Percentiles rank a stretch among this genome's conserved stretches.
Evolutionary conservation across 2,329 filamentous ascomycete genomes (phyloP).

Genomic region (Dichotomopilus funicola): DNA sequence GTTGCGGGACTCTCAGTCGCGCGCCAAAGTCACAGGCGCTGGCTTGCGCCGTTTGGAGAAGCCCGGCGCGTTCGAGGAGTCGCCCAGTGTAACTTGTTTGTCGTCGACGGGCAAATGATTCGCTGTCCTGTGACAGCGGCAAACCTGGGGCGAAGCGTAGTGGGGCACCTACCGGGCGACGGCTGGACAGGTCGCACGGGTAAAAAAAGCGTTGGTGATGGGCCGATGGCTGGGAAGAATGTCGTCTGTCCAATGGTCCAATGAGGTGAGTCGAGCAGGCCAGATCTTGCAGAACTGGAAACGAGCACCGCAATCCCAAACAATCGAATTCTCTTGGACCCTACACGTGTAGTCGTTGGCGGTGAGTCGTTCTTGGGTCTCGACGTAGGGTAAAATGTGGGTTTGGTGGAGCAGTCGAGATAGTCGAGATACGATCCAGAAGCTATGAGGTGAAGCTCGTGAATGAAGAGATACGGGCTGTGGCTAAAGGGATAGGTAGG

Average conservation of each 20-base stretch:
- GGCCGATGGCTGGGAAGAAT: constrained; percentile 4
- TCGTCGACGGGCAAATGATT: constrained; percentile 20
- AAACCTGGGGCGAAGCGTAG: constrained; percentile 23
- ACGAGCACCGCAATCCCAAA: constrained; percentile 3
- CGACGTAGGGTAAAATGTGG: too few species aligned
- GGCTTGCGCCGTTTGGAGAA: constrained; percentile 9
- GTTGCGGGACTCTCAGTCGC: constrained; percentile 16
- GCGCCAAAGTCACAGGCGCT: constrained; percentile 20
- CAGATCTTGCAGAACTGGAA: constrained; percentile 6
- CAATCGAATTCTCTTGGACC: constrained; percentile 4
- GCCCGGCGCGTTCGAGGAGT: constrained; percentile 25
- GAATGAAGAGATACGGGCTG: too few species aligned
- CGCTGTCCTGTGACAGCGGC: constrained; percentile 25
- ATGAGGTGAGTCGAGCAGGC: neutral
- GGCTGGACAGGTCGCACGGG: constrained; percentile 9
- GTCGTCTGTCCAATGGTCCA: constrained; percentile 11
- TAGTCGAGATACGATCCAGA: too few species aligned
- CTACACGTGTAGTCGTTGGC: neutral
- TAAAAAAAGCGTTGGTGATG: constrained; percentile 14
- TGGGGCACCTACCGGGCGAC: constrained; percentile 9
- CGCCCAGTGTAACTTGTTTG: constrained; percentile 24
- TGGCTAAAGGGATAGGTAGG: too few species aligned
- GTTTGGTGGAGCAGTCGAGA: too few species aligned
- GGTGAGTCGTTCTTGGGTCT: neutral
- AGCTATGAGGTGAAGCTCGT: too few species aligned